Evolutionary conservation across 2,329 filamentous ascomycete species (phyloP).

Genomic region (Tolypocladium nubicola): DNA sequence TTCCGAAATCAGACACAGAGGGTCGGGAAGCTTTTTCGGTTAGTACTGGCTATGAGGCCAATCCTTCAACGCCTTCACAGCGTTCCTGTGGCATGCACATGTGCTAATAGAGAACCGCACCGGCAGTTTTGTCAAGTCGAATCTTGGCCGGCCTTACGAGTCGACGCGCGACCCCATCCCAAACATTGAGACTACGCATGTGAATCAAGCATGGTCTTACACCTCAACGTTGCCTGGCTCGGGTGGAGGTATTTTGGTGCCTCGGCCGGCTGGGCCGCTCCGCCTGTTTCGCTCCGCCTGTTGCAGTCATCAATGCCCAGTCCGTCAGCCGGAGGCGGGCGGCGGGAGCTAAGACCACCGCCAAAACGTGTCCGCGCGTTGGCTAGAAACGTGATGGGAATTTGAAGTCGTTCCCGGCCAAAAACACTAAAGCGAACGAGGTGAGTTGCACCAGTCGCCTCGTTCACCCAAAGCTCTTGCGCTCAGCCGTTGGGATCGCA

Average conservation of each 20-base stretch:
- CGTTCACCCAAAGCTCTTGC: background rate
- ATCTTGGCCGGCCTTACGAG: background rate
- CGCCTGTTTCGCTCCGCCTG: background rate
- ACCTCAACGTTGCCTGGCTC: background rate
- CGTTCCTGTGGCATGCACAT: background rate
- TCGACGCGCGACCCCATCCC: background rate
- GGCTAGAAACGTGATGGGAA: background rate
- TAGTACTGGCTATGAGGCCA: background rate
- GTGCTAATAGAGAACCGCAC: background rate
- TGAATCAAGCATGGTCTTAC: background rate
- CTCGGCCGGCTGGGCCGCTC: background rate
- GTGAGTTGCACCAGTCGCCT: background rate
- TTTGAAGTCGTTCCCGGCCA: background rate
- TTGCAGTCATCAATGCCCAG: background rate
- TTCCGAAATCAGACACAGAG: background rate
- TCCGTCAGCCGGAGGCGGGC: background rate
- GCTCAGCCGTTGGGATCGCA: background rate
- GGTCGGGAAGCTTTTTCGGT: background rate
- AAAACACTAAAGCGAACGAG: background rate
- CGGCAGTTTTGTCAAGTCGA: background rate
- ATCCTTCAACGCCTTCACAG: background rate
- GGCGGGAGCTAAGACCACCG: background rate
- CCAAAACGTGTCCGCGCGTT: background rate
- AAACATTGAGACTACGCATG: background rate
- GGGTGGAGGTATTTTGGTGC: background rate